Evolutionary conservation across 345 rosid genomes (phyloP).

Genomic region (Excoecaria agallocha): DNA sequence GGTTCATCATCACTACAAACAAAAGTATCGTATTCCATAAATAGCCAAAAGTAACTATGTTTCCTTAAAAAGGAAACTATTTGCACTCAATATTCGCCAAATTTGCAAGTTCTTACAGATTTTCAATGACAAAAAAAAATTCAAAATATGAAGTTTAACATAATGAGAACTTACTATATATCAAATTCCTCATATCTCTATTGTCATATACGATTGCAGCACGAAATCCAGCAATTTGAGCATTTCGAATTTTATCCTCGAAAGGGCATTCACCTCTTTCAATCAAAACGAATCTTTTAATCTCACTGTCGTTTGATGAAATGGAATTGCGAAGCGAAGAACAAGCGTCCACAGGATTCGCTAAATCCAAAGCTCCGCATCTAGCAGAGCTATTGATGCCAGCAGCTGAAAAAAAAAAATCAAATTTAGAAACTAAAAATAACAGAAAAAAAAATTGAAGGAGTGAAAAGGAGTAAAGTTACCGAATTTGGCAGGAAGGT

Average conservation of each 20-base stretch:
- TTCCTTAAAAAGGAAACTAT: not conserved
- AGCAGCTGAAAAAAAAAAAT: slow-evolving; percentile 31
- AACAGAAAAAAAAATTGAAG: not conserved
- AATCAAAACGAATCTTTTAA: slow-evolving; percentile 43
- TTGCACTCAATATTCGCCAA: not conserved
- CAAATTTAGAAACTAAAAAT: not conserved
- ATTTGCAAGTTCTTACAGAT: not conserved
- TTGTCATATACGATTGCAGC: slow-evolving; percentile 67
- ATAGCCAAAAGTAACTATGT: not conserved
- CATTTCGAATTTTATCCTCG: slow-evolving; percentile 54
- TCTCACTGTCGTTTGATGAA: slow-evolving; percentile 31
- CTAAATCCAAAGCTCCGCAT: slow-evolving; percentile 62
- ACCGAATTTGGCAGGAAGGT: slow-evolving; percentile 81
- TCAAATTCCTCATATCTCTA: slow-evolving; percentile 42
- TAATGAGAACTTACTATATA: slow-evolving; percentile 48
- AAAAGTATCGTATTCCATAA: not conserved
- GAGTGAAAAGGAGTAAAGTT: not conserved
- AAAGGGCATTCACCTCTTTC: slow-evolving; percentile 64
- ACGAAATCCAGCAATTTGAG: slow-evolving; percentile 49
- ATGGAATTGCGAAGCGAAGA: slow-evolving; percentile 35
- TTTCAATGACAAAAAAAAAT: not conserved
- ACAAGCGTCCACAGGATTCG: slow-evolving; percentile 62
- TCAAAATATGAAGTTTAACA: not conserved
- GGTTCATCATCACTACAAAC: slow-evolving; percentile 60
- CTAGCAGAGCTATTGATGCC: slow-evolving; percentile 34